Base-by-base conservation (phyloP, 2,329 filamentous ascomycete genomes). In the Acrodontium crateriforme region DNA sequence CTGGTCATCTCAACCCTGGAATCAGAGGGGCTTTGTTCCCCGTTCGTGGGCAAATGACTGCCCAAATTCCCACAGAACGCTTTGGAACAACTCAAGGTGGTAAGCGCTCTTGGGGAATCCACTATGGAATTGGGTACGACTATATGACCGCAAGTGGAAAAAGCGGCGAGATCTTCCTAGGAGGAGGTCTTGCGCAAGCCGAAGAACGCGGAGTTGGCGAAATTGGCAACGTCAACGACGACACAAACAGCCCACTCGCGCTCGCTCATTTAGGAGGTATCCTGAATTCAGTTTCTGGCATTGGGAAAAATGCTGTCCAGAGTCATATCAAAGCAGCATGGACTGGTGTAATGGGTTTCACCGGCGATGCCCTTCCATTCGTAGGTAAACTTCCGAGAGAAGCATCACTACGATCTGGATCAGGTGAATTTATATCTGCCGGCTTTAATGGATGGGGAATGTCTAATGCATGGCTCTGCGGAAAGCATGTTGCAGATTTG, bases 381-480 rank as follows among this genome's bases (percentile, higher is more conserved):
- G 32, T 31, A 9, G 35, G 37, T 15, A 10, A 23, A 16, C 14
- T 38, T 14, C 28, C 33, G n/a, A 17, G 30, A 16, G 11, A 29
- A 14, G 19, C 16, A 6, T 31, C 33, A 3, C 9, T n/a, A 9
- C 24, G 33, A 24, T 14, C 13, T 11, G 32, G 30, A 3, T 9
- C 20, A 10, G 29, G 27, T 3, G 37, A 39, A 23, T 39, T 28
- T 15, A 25, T 32, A 9, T 19, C 34, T 9, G 37, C 31, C 5
- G 37, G 34, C 8, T 39, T 32, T 24, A 37, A 35, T 15, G 37
- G 37, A 18, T 37, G 37, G 24, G 37, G 37, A 3, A 39, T 37
- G n/a, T n/a, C n/a, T n/a, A n/a, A 37, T 14, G 33, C 32, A 15
- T 32, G 25, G 26, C 24, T 31, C 14, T 37, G 35, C 20, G 35